Conservation (phyloP, 768 basidiomycete species). For the Chalciporus piperatus region DNA sequence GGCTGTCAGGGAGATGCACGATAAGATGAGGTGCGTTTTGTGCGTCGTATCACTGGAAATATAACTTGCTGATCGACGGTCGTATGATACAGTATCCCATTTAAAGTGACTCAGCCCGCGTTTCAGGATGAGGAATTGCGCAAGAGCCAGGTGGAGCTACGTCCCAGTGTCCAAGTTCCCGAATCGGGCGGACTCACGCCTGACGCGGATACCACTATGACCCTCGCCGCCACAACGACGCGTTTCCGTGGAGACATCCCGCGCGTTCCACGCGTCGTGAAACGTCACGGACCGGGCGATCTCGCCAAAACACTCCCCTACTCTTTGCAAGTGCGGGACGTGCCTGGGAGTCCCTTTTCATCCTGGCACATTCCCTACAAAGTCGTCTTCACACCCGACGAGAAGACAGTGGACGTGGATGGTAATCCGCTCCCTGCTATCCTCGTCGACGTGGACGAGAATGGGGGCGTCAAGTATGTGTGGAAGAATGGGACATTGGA, state of each 20-base stretch:
- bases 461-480: background rate
- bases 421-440: background rate
- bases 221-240: too few species aligned
- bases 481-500: background rate
- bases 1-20: background rate
- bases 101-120: background rate
- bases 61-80: too few species aligned
- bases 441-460: conserved; percentile 1
- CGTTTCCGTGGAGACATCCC: background rate
- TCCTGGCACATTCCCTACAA: background rate
- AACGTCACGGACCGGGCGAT: background rate
- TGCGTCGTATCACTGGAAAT: too few species aligned
- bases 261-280: background rate
- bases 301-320: background rate
- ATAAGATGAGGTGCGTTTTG: background rate
- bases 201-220: too few species aligned
- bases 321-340: background rate
- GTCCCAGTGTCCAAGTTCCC: background rate
- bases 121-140: background rate
- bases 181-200: too few species aligned
- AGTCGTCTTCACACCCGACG: conserved; percentile 5
- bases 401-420: background rate
- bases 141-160: background rate
- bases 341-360: background rate
- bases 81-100: background rate